A percentile compares a stretch with the other conserved stretches of the same genome.
Evolutionary conservation across 2,329 filamentous ascomycete species (phyloP).

Genomic region (Ceratocystis colombiana): DNA sequence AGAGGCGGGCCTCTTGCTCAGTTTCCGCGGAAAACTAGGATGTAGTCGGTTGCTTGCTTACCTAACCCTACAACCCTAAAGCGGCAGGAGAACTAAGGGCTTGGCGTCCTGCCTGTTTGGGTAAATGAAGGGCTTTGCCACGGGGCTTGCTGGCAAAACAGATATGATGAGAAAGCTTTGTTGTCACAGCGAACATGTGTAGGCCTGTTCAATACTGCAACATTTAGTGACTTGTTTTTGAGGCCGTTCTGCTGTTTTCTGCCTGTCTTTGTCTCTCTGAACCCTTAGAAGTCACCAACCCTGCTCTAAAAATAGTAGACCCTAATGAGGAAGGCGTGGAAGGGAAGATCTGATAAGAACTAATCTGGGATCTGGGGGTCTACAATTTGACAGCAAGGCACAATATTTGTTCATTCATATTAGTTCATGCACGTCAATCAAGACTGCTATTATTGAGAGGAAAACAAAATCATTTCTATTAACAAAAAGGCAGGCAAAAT

Average conservation of each 20-base stretch:
- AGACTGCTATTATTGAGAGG: background rate
- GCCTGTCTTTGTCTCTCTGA: too few relatives aligned
- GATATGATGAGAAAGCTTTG: too few relatives aligned
- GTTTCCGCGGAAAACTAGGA: background rate
- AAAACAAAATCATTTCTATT: background rate
- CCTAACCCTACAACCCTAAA: constrained; percentile 5
- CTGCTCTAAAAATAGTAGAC: background rate
- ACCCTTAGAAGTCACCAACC: too few relatives aligned
- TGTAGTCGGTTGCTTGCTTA: background rate
- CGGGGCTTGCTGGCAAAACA: background rate
- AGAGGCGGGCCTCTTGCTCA: background rate
- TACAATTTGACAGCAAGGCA: too few relatives aligned
- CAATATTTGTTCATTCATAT: too few relatives aligned
- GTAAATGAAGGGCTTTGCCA: constrained; percentile 1
- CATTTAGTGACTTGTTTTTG: background rate
- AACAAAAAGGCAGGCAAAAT: background rate
- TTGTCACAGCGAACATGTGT: too few relatives aligned
- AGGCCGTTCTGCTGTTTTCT: background rate
- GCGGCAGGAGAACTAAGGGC: too few relatives aligned
- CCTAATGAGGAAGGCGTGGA: background rate
- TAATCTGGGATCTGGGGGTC: too few relatives aligned
- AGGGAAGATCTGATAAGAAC: background rate
- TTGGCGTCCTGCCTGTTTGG: background rate
- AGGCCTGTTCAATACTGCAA: too few relatives aligned
- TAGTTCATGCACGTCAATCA: background rate